Base-by-base conservation (phyloP, 1,284 basidiomycete genomes). In the Porogramme epimiltina region DNA sequence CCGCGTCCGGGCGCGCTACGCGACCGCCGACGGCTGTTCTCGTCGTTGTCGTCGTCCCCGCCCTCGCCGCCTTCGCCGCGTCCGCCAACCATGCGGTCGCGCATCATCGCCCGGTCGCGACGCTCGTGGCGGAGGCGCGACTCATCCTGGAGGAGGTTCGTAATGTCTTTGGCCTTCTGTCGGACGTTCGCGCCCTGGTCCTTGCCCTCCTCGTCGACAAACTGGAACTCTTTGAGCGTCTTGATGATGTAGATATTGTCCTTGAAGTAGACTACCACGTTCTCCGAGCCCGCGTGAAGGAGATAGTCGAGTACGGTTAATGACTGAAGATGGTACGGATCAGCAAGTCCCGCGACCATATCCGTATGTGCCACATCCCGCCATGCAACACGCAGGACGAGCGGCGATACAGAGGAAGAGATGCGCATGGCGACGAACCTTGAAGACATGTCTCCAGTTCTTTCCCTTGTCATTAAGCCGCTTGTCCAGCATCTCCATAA, bases 401-500 rank as follows among this genome's bases (percentile, higher is more conserved):
- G 22, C 16, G 34, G 40, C n/a, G n/a, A n/a, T n/a, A n/a, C n/a
- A n/a, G n/a, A n/a, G n/a, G 18, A 20, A 28, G 11, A 15, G 15
- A 19, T 9, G 34, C 49, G 40, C 10, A 10, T 23, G 16, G 36
- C 5, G 19, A 33, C 74, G 56, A 57, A 87, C 92, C 81, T 99
- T 99, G 85, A 98, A 99, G 55, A 99, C 97, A 78, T 99, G 97
- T 46, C 96, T 81, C 97, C 97, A 99, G 68, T 99, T 98, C 85
- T 99, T 99, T 37, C 97, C 97, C 78, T 98, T 99, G 77, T 99
- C 97, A 66, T 99, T 99, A 62, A 99, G 75, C 45, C 97, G 85
- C 75, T 99, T 99, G 74, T 99, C 97, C 55, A 99, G 80, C 93
- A 98, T 98, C 77, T 99, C 97, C 95, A 99, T 98, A 66, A 99